Conservation (phyloP, 495 filamentous ascomycete species). For the Aspergillus campestris region DNA sequence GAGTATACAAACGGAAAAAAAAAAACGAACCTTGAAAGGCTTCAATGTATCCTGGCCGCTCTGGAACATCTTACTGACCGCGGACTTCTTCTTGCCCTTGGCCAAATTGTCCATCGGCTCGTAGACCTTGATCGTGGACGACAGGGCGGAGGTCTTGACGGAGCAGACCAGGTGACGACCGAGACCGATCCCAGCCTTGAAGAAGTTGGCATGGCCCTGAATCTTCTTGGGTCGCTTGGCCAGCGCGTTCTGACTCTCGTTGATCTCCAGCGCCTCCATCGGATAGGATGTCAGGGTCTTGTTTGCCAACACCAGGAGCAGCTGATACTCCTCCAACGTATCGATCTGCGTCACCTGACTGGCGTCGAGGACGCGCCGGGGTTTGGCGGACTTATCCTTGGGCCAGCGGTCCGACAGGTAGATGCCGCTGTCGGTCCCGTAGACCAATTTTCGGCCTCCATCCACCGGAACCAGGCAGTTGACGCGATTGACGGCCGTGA, state of each 20-base stretch:
- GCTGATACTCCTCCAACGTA: slow-evolving; percentile 86
- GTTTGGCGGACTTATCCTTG: slow-evolving; percentile 67
- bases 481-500: slow-evolving; percentile 70
- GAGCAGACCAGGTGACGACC: slow-evolving; percentile 91
- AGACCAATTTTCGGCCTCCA: slow-evolving; percentile 88
- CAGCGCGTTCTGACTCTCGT: slow-evolving; percentile 60
- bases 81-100: slow-evolving; percentile 82
- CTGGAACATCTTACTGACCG: slow-evolving; percentile 90
- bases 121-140: slow-evolving; percentile 93
- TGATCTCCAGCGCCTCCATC: slow-evolving; percentile 72
- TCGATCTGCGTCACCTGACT: slow-evolving; percentile 90
- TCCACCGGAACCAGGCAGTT: slow-evolving; percentile 91
- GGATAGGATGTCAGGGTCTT: slow-evolving; percentile 85
- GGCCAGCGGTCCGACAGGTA: slow-evolving; percentile 84
- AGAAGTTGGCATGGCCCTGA: slow-evolving; percentile 93
- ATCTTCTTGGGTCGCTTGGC: slow-evolving; percentile 94
- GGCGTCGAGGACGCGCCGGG: slow-evolving; percentile 76
- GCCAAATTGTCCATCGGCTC: slow-evolving; percentile 90
- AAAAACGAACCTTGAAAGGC: slow-evolving; percentile 66
- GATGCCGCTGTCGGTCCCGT: slow-evolving; percentile 88
- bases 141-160: slow-evolving; percentile 82
- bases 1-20: background rate
- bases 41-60: slow-evolving; percentile 88
- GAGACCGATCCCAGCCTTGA: slow-evolving; percentile 92
- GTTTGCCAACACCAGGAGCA: slow-evolving; percentile 87